Conservation (phyloP, 208 protist genomes). For the Entamoeba moshkovskii region DNA sequence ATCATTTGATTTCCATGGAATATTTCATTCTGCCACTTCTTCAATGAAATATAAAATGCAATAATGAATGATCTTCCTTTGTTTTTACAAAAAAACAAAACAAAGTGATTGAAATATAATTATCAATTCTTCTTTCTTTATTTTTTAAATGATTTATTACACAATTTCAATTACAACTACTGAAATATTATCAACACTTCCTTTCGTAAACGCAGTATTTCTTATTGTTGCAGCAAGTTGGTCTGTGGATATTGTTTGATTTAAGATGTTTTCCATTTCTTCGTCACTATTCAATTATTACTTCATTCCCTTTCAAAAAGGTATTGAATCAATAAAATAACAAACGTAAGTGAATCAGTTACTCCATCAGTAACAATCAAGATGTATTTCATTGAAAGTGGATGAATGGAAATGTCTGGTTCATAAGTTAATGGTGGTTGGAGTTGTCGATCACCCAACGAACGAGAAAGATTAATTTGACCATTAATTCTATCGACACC, state of each 20-base stretch:
- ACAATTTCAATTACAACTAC: no score
- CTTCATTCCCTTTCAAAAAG: no score
- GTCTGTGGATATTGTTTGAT: background rate
- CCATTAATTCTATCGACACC: background rate
- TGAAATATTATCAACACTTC: background rate
- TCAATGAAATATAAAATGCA: background rate
- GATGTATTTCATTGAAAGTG: background rate
- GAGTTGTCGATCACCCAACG: background rate
- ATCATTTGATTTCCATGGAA: background rate
- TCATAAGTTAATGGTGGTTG: background rate
- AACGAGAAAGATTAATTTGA: background rate
- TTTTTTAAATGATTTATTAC: no score
- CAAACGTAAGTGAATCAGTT: background rate
- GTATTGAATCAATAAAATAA: no score
- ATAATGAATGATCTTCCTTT: no score
- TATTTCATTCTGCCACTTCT: background rate
- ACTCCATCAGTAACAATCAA: background rate
- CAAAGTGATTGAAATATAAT: no score
- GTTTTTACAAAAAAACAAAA: no score
- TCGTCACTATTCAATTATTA: background rate
- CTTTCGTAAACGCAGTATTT: background rate
- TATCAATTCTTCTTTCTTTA: no score
- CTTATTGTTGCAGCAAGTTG: background rate
- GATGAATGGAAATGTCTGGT: background rate
- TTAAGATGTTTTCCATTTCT: background rate